Evolutionary conservation across 1,139 yeast species (phyloP), one percentile per base, ranked within the genome.

Genomic region (Candida sojae): DNA sequence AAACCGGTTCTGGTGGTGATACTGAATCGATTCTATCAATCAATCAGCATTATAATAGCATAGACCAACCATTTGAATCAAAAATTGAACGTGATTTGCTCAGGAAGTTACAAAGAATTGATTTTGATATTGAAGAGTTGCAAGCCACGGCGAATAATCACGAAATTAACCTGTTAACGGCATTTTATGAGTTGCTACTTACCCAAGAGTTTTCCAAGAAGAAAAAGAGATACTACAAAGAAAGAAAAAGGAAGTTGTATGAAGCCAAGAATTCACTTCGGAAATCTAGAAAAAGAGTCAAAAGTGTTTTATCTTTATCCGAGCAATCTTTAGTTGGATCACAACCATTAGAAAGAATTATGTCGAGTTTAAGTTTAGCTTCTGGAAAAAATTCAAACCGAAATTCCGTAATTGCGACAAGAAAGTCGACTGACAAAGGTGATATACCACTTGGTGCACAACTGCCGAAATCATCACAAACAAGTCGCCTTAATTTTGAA

Each of bases 151-250:
- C 92, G 1, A 60, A 70, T 23, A 73, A 80, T 47, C 80, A 80
- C 46, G 83, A 84, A 49, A 84, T 91, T 68, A 96, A 89, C 62
- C 75, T 91, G 0, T 68, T 89, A 25, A 84, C 92, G n/a, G 97
- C 96, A 0, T 75, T 88, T 51, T 93, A 96, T 87, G 86, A 85
- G 42, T 71, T 93, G 11, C 68, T 86, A 11, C 68, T 89, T 17
- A 92, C 89, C 36, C 75, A 79, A 45, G 95, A 87, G 54, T 70
- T 68, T 45, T 54, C 63, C 17, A 67, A 66, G 48, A 75, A 73
- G 61, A 71, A 69, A 54, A 60, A 60, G 46, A 61, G 61, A 37
- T 67, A 71, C 46, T 54, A 66, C 45, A 62, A 60, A 26, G 70
- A 70, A 37, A 73, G 70, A 58, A 73, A 76, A 56, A 65, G 67